A percentile compares a stretch with the other conserved stretches of the same genome.
phyloP scores from a whole-genome alignment of 495 filamentous ascomycete species.

The Elasticomyces elasticus region DNA sequence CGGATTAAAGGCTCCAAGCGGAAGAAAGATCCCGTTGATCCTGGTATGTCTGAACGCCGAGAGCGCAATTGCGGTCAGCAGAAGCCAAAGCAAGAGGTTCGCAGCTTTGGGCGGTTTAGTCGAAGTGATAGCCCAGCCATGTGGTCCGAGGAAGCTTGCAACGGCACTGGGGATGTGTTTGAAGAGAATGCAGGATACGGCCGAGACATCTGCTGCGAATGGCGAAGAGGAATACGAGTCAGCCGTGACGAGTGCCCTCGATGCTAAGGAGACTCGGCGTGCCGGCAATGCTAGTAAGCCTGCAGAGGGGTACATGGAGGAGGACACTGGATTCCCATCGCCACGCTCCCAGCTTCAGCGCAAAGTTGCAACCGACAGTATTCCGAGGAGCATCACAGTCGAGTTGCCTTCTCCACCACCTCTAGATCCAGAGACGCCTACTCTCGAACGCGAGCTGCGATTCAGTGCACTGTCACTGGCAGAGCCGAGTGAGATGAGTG shows the following conservation, averaged over 20 bases:
- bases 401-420: slow-evolving; percentile 1
- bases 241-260: neutral
- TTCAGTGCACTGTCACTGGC: neutral
- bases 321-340: neutral
- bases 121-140: slow-evolving; percentile 7
- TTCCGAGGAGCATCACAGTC: neutral
- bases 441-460: neutral
- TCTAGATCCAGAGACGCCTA: neutral
- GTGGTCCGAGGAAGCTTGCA: slow-evolving; percentile 7
- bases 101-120: neutral
- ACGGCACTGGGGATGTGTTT: neutral
- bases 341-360: neutral
- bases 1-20: neutral
- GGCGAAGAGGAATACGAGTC: neutral
- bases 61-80: neutral
- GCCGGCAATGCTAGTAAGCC: neutral
- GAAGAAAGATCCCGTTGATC: neutral
- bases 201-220: neutral
- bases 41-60: slow-evolving; percentile 1
- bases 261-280: neutral
- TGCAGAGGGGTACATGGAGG: neutral
- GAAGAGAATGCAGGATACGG: neutral
- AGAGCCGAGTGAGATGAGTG: neutral
- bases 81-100: neutral
- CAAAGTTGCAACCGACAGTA: neutral